Evolutionary conservation across 352 stramenopile species (phyloP), one percentile per base, ranked within the genome.

Genomic region (Peronospora belbahrii): DNA sequence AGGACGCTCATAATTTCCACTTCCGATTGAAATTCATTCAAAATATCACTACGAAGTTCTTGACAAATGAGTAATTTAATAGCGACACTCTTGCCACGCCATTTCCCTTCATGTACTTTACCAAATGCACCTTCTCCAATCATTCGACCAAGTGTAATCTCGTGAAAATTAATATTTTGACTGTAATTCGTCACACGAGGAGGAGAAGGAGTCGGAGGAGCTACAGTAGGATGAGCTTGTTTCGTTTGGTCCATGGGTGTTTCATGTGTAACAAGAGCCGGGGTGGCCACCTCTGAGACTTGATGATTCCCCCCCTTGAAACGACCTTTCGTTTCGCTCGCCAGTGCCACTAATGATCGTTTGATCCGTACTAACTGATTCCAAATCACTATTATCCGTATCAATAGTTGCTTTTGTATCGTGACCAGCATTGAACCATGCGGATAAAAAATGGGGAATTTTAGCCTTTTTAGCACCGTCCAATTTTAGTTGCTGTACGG

Each of bases 1-100:
- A 98, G 76, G 14, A 83, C 68, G 27, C 69, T 83, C 74, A 86
- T 86, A 48, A 86, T 83, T 59, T 82, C 69, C 35, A 83, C 65
- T 52, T 86, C 74, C 7, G 66, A 81, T 53, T 83, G 65, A 46
- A 86, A 82, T 38, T 86, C 74, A 36, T 74, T 56, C 45, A 83
- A 19, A 42, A 83, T 83, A 35, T 83, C 74, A 15, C 51, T 72
- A 10, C 71, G 69, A 33, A 83, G 53, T 6, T 83, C 74, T 33
- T 86, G 74, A 30, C 69, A 82, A 35, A 83, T 79, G 20, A 86
- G 61, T 47, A 83, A 28, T 38, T 86, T 86, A 19, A 86, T 65
- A 6, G 74, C 74, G 6, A 86, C 74, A n/a, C 63, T 62, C 28
- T 76, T 78, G 36, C 70, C 70, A 14, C 67, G 68, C 74, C 70